Percentiles rank a stretch among this genome's conserved stretches.
phyloP scores from a whole-genome alignment of 2,329 filamentous ascomycete genomes.

The Colletotrichum tabaci region DNA sequence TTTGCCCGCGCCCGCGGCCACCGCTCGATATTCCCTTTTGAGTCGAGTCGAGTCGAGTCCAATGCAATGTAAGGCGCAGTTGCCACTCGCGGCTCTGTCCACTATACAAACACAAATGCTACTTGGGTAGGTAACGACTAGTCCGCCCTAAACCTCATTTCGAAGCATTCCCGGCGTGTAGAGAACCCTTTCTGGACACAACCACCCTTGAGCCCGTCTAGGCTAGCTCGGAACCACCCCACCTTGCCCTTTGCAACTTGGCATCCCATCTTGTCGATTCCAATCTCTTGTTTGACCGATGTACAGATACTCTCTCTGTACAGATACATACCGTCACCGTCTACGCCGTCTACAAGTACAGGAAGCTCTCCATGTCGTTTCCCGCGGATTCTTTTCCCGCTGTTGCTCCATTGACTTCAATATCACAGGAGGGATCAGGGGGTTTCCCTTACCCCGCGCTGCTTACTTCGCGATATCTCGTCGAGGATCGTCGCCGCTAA shows the following conservation, averaged over 20 bases:
- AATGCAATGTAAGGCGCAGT: not conserved
- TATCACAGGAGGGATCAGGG: not conserved
- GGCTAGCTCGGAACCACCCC: slow-evolving; percentile 3
- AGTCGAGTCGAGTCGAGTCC: not conserved
- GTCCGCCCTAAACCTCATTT: slow-evolving; percentile 37
- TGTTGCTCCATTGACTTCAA: not conserved
- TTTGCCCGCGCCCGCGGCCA: slow-evolving; percentile 9
- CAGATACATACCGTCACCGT: not conserved
- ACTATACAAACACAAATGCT: not conserved
- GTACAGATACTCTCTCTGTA: not conserved
- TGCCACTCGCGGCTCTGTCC: slow-evolving; percentile 31
- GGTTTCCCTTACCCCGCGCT: not conserved
- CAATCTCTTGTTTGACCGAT: not conserved
- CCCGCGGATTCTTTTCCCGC: too few species aligned
- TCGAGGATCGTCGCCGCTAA: not conserved
- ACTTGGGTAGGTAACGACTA: not conserved
- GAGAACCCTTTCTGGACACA: slow-evolving; percentile 22
- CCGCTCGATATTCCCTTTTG: not conserved
- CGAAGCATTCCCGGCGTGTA: slow-evolving; percentile 12
- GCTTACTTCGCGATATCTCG: slow-evolving; percentile 18
- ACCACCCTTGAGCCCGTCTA: slow-evolving; percentile 13
- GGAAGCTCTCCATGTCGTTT: too few species aligned
- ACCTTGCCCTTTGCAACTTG: slow-evolving; percentile 18
- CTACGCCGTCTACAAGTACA: too few species aligned
- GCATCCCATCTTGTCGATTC: not conserved